Base-by-base conservation (phyloP, 2,329 filamentous ascomycete species). In the Fusarium concolor region DNA sequence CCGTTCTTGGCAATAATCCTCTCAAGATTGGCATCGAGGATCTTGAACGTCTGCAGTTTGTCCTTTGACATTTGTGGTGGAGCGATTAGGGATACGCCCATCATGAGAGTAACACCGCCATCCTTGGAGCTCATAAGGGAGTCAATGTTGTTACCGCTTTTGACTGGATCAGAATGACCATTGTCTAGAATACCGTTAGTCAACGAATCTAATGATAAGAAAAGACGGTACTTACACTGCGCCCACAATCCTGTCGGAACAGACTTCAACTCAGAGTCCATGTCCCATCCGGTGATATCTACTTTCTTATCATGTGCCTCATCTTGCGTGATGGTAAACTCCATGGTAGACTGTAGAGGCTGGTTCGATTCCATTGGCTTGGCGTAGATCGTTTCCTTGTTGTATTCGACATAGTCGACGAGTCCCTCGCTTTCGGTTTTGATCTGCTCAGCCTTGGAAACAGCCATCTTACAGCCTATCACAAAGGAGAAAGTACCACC, bases 61-160 rank as follows among this genome's bases (percentile, higher is more conserved):
- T 37, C 29, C 0, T 26, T 10, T 1, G 20, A 47, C 20, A 47
- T 47, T 3, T 14, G 14, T 0, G 45, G 20, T 0, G 45, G 45
- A 35, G 20, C 20, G 35, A 37, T 35, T 3, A 37, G 31, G 6
- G 35, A 38, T 38, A 49, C 11, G 5, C 31, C 20, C 31, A 37
- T 37, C 20, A 49, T 49, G 5, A 37, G 29, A 7, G 14, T 49
- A 4, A 26, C 2, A 17, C 45, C 14, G 3, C 17, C 31, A 0
- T 8, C 12, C 2, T 35, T 37, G 3, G 14, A 14, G 15, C 35
- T 20, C 20, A 49, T 20, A 10, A 37, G 10, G 12, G 22, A 20
- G 12, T 49, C 17, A 4, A 49, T 26, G 2, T 26, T 49, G 17
- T 26, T 49, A 6, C 17, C 31, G 2, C 31, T 49, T 29, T 49